Conservation (phyloP, 306 rosid species). For the Lathyrus tuberosus region DNA sequence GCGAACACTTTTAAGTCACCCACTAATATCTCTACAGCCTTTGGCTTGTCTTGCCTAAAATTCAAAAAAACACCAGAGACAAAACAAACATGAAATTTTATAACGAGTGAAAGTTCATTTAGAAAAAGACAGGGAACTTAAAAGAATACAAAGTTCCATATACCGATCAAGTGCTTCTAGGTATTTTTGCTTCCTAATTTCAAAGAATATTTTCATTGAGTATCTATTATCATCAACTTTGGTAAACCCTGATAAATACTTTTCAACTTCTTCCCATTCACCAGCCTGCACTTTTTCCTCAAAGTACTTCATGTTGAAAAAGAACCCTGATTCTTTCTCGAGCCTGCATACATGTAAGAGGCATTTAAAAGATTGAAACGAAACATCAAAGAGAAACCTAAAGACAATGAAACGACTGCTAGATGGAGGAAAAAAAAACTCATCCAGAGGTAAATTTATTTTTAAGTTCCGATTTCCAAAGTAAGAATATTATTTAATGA, state of each 20-base stretch:
- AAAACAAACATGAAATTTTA: constrained; percentile 32
- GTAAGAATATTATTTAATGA: background rate
- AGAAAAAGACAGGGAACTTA: constrained; percentile 12
- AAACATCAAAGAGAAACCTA: constrained; percentile 16
- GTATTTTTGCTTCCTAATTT: constrained; percentile 88
- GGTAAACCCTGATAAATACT: constrained; percentile 80
- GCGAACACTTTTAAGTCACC: constrained; percentile 77
- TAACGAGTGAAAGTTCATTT: constrained; percentile 9
- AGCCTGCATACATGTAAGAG: constrained; percentile 53
- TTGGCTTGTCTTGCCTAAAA: constrained; percentile 70
- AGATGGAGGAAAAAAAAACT: background rate
- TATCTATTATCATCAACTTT: constrained; percentile 89
- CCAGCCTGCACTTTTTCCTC: constrained; percentile 91
- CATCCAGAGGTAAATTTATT: background rate
- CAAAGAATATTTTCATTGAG: constrained; percentile 88
- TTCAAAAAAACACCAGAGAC: constrained; percentile 13
- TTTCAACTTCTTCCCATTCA: constrained; percentile 93
- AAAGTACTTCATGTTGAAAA: constrained; percentile 86
- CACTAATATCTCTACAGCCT: constrained; percentile 80
- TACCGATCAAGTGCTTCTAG: constrained; percentile 95
- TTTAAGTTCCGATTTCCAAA: background rate
- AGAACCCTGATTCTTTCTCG: constrained; percentile 89
- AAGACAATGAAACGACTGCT: background rate
- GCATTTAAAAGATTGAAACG: constrained; percentile 18
- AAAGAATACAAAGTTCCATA: constrained; percentile 19